These are phyloP conservation scores for Cucurbita moschata DNA, from an alignment of 306 rosid species.

Conservation along the genomic window DNA sequence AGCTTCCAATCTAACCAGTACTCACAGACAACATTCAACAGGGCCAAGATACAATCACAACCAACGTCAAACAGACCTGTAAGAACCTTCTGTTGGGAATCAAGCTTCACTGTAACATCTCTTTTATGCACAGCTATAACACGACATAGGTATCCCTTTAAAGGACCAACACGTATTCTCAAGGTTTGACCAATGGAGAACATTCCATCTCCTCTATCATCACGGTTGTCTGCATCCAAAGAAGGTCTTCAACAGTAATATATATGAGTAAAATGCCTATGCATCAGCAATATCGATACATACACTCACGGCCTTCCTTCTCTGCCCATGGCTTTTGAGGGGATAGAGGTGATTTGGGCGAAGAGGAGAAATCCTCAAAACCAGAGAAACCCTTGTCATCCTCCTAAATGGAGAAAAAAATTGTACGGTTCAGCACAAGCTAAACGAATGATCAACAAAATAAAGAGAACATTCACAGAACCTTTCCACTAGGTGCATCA, in stretches of 20 bases:
- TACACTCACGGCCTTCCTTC: constrained; percentile 51
- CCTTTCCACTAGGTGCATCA: constrained; percentile 50
- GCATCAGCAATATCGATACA: constrained; percentile 18
- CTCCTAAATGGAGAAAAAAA: constrained; percentile 40
- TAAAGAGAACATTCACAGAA: neutral
- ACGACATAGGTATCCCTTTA: constrained; percentile 95
- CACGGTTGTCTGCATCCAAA: constrained; percentile 54
- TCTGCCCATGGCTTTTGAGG: constrained; percentile 69
- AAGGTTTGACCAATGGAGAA: constrained; percentile 88
- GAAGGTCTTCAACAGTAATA: constrained; percentile 8
- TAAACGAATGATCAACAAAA: neutral
- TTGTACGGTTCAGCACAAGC: neutral
- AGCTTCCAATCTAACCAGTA: neutral
- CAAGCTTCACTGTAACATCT: constrained; percentile 91
- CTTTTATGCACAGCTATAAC: constrained; percentile 69
- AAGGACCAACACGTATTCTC: constrained; percentile 90
- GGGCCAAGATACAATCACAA: neutral
- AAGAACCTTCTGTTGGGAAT: constrained; percentile 93
- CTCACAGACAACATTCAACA: neutral
- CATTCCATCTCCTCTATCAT: constrained; percentile 37
- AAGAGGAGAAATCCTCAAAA: constrained; percentile 55
- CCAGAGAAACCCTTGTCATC: constrained; percentile 30
- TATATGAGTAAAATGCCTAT: constrained; percentile 6
- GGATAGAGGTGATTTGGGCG: constrained; percentile 86
- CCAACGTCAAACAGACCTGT: constrained; percentile 43